Base-by-base conservation (phyloP, 2,329 filamentous ascomycete species). In the Aspergillus floridensis region DNA sequence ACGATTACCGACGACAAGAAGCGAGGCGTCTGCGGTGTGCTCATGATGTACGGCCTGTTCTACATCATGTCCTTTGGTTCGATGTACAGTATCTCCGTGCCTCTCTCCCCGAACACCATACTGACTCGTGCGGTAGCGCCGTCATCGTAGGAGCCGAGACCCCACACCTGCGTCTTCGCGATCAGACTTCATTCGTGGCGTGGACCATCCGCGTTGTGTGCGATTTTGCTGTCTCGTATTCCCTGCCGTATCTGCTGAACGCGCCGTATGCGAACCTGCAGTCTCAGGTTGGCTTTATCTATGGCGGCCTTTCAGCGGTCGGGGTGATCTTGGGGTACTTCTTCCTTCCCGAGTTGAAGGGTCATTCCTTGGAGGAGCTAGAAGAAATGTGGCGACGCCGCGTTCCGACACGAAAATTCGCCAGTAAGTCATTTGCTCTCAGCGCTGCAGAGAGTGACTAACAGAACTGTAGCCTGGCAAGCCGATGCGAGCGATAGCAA, bases 241-340 rank as follows among this genome's bases (percentile, higher is more conserved):
- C 54, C 49, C 53, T 49, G 5, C 57, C 57, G 0, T 59, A 51
- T 24, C n/a, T 59, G 8, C 57, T 52, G 22, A 26, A 59, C 3
- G 35, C 48, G 5, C 52, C 22, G 5, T 59, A 59, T 35, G 53
- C 44, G 5, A n/a, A 49, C 29, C 47, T 59, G 6, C 52, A 46
- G 21, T 49, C 49, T 11, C 46, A 51, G 31, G 50, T 59, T 7
- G 57, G 57, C 14, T 56, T 59, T 46, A 47, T 59, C 11, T 59
- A 51, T 31, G 53, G 57, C 26, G 48, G 51, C 19, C 46, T 38
- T 38, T 53, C 57, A 31, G 35, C 53, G 4, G 8, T 59, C n/a
- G 52, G 46, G 16, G 41, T 59, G 14, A 14, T 32, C 21, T 29
- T 47, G 24, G 57, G 47, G n/a, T 50, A 49, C 26, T 59, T 59